phyloP scores from a whole-genome alignment of 1,284 basidiomycete species.

The Cystobasidiaceae sp. region DNA sequence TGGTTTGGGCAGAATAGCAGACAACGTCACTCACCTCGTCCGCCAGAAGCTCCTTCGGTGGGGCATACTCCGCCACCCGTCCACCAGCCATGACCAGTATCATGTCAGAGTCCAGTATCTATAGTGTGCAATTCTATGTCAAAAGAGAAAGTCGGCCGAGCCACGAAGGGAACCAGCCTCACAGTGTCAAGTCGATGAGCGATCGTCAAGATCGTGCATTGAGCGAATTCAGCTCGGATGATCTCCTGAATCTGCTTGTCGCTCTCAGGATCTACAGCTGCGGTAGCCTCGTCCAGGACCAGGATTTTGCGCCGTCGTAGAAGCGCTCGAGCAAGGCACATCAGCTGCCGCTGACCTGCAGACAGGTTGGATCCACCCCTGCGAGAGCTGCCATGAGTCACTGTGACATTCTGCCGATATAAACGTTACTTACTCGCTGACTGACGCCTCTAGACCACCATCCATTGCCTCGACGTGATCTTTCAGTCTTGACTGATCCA shows the following conservation, averaged over 20 bases:
- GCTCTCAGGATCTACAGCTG: slow-evolving; percentile 56
- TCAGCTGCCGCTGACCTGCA: slow-evolving; percentile 74
- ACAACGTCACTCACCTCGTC: slow-evolving; percentile 18
- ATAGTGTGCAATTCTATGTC: not conserved
- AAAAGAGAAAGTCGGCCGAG: not conserved
- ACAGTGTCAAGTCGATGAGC: slow-evolving; percentile 56
- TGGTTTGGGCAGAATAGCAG: not conserved
- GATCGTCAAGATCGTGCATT: slow-evolving; percentile 74
- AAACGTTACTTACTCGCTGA: slow-evolving; percentile 16
- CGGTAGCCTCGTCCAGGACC: slow-evolving; percentile 77
- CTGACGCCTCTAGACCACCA: slow-evolving; percentile 18
- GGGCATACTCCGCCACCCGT: slow-evolving; percentile 38
- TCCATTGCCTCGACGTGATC: slow-evolving; percentile 24
- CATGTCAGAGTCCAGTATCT: slow-evolving; percentile 45
- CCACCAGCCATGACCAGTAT: slow-evolving; percentile 49
- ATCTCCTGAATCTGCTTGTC: slow-evolving; percentile 60
- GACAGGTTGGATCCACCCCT: slow-evolving; percentile 77
- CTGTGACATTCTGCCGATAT: slow-evolving; percentile 57
- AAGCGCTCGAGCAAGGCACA: slow-evolving; percentile 64
- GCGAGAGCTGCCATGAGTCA: slow-evolving; percentile 44
- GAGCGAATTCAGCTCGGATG: slow-evolving; percentile 70
- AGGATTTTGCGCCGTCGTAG: slow-evolving; percentile 69
- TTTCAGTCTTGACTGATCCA: slow-evolving; percentile 55
- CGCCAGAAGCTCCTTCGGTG: slow-evolving; percentile 37
- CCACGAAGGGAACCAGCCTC: slow-evolving; percentile 37